Evolutionary conservation across 139 green algal genomes (phyloP).

Genomic region (Closterium sp.): DNA sequence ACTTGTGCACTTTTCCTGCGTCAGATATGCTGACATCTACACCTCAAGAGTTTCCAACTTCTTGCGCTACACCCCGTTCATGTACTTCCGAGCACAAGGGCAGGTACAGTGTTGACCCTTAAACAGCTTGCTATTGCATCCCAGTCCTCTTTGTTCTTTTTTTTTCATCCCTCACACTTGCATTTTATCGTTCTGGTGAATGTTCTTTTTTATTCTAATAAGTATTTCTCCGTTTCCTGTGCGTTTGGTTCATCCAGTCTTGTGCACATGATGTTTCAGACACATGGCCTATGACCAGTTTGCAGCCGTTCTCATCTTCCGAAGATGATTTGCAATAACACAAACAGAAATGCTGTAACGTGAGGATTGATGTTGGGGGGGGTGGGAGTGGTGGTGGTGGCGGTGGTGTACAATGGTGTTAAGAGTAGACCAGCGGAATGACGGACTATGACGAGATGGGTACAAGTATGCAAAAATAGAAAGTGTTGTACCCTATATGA

Average conservation of each 20-base stretch:
- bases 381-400: too few relatives aligned
- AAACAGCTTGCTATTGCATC: too few relatives aligned
- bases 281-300: neutral
- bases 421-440: too few relatives aligned
- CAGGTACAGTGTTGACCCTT: constrained; percentile 37
- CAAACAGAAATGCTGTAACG: neutral
- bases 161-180: too few relatives aligned
- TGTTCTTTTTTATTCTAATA: too few relatives aligned
- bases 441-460: too few relatives aligned
- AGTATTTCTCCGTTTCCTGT: neutral
- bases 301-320: neutral
- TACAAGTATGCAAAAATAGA: too few relatives aligned
- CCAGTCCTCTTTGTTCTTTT: too few relatives aligned
- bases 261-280: neutral
- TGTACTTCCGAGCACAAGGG: constrained; percentile 69
- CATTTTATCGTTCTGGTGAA: too few relatives aligned
- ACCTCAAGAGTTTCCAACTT: constrained; percentile 90
- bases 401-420: too few relatives aligned
- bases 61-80: constrained; percentile 87
- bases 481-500: too few relatives aligned
- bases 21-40: constrained; percentile 80
- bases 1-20: neutral
- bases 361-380: too few relatives aligned
- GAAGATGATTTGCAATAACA: neutral
- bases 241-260: neutral